Conservation (phyloP, 768 basidiomycete genomes). For the Xerocomellus intermedius region DNA sequence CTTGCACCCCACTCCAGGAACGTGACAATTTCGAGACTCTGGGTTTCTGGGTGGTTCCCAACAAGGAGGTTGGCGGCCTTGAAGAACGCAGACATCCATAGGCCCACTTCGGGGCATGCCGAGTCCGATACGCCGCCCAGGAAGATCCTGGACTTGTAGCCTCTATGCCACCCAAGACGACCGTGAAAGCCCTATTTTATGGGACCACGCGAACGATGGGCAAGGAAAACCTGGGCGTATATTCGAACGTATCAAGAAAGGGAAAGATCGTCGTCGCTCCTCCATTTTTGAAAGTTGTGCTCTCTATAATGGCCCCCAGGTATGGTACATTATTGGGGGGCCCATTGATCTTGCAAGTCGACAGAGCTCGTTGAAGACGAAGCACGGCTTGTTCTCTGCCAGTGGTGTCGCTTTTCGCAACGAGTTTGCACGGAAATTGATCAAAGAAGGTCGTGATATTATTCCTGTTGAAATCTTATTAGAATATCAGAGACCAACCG, state of each 20-base stretch:
- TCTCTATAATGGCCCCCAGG: conserved; percentile 44
- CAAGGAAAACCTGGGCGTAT: conserved; percentile 37
- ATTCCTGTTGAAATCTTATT: conserved; percentile 49
- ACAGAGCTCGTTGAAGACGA: conserved; percentile 41
- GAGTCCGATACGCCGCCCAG: conserved; percentile 49
- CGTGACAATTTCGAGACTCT: conserved; percentile 56
- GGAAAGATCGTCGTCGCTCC: conserved; percentile 46
- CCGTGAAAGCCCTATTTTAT: conserved; percentile 45
- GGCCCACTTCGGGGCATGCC: conserved; percentile 66
- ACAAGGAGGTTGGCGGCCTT: conserved; percentile 56
- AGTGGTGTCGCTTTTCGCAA: conserved; percentile 49
- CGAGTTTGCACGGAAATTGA: conserved; percentile 58
- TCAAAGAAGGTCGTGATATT: conserved; percentile 54
- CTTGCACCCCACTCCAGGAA: conserved; percentile 43
- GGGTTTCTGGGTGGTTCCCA: conserved; percentile 48
- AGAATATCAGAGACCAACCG: background rate
- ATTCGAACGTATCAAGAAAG: conserved; percentile 47
- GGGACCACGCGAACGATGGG: background rate
- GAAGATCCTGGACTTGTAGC: conserved; percentile 57
- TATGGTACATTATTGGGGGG: conserved; percentile 61
- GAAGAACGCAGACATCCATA: conserved; percentile 62
- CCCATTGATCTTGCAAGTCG: conserved; percentile 45
- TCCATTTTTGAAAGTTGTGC: conserved; percentile 41
- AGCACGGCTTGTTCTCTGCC: conserved; percentile 45
- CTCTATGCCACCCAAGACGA: conserved; percentile 55